Evolutionary conservation across 202 grass and related monocot genomes (phyloP).

Genomic region (Brachypodium distachyon): DNA sequence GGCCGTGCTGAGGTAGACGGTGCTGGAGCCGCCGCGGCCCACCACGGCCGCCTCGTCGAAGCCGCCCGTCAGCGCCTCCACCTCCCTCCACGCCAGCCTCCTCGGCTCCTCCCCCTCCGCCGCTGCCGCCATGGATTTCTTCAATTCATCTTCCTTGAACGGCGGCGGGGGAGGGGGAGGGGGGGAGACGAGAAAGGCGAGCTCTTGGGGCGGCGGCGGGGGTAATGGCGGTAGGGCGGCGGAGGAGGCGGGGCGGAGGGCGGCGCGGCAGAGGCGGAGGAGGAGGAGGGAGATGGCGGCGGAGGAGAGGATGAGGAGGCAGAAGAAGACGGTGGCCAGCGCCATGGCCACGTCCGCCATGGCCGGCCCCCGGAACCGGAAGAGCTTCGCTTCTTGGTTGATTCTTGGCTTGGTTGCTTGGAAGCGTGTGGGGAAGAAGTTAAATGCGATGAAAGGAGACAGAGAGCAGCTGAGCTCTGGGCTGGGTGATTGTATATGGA

Average conservation of each 20-base stretch:
- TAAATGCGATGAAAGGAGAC: too few relatives aligned
- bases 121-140: too few relatives aligned
- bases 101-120: not conserved
- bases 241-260: not conserved
- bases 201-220: not conserved
- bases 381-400: too few relatives aligned
- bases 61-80: slow-evolving; percentile 50
- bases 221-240: not conserved
- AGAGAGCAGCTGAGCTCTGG: too few relatives aligned
- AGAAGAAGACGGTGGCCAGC: slow-evolving; percentile 29
- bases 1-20: slow-evolving; percentile 49
- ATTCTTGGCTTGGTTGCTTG: not conserved
- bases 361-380: too few relatives aligned
- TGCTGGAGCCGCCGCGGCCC: slow-evolving; percentile 74
- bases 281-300: slow-evolving; percentile 23
- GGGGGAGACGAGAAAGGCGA: not conserved
- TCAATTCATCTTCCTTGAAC: too few relatives aligned
- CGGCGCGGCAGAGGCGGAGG: not conserved
- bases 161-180: too few relatives aligned
- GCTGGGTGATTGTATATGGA: too few relatives aligned
- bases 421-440: slow-evolving; percentile 2
- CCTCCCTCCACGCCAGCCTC: slow-evolving; percentile 41
- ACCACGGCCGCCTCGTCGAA: slow-evolving; percentile 64
- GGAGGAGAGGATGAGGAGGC: slow-evolving; percentile 26
- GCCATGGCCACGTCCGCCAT: slow-evolving; percentile 34